phyloP scores from a whole-genome alignment of 371 early-diverging fungal species.

The Actinomucor elegans region DNA sequence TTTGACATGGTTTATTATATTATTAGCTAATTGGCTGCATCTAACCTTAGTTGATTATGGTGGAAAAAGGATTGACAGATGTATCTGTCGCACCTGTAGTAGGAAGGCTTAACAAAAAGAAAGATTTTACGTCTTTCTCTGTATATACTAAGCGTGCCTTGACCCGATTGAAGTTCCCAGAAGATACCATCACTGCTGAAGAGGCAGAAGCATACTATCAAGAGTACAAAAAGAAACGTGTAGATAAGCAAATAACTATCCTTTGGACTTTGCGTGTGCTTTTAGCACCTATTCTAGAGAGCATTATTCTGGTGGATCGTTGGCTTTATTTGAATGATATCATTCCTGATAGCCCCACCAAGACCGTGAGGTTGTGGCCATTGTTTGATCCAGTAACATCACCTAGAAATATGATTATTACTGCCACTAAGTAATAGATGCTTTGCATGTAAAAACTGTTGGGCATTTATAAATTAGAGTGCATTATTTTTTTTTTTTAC shows the following conservation, averaged over 20 bases:
- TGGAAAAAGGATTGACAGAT: conserved; percentile 54
- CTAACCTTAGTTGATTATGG: conserved; percentile 43
- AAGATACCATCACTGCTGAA: conserved; percentile 42
- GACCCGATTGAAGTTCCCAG: conserved; percentile 35
- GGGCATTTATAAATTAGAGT: no score
- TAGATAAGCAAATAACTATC: conserved; percentile 64
- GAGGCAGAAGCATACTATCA: conserved; percentile 44
- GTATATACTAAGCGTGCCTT: conserved; percentile 38
- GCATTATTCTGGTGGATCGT: conserved; percentile 76
- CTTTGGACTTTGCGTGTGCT: conserved; percentile 80
- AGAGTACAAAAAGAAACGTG: conserved; percentile 27
- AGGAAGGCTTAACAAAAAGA: conserved; percentile 59
- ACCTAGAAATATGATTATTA: conserved; percentile 48
- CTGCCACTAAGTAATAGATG: conserved; percentile 35
- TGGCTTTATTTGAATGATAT: conserved; percentile 62
- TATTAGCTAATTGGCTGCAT: background rate
- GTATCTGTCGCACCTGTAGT: conserved; percentile 52
- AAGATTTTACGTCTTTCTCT: conserved; percentile 34
- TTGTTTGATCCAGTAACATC: conserved; percentile 44
- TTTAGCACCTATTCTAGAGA: conserved; percentile 73
- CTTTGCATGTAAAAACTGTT: no score
- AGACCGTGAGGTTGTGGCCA: conserved; percentile 45
- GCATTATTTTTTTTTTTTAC: no score
- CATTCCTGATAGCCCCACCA: conserved; percentile 29
- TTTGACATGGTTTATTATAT: background rate